These are phyloP conservation scores for Eutrema japonicum DNA, from an alignment of 345 rosid species.

Conservation along the genomic window DNA sequence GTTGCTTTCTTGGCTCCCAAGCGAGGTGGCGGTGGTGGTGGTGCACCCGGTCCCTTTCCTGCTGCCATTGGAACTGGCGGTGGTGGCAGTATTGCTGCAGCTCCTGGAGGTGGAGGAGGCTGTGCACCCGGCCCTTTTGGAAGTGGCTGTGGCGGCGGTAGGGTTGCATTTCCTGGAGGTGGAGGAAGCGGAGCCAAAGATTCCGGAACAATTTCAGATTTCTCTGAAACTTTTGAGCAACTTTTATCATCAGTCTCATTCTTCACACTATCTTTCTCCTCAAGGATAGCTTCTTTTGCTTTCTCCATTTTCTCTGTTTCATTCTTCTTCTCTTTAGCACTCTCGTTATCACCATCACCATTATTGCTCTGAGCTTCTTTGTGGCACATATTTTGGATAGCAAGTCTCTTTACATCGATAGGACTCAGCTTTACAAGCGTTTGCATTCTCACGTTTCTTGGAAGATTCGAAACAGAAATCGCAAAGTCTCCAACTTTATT, in stretches of 20 bases:
- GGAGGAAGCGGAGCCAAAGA: slow-evolving; percentile 41
- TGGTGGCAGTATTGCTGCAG: slow-evolving; percentile 8
- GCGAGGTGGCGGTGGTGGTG: slow-evolving; percentile 67
- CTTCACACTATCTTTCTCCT: background rate
- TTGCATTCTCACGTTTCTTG: slow-evolving; percentile 51
- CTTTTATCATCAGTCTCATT: slow-evolving; percentile 15
- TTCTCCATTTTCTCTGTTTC: slow-evolving; percentile 38
- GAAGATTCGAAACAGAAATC: slow-evolving; percentile 38
- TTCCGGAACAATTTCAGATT: background rate
- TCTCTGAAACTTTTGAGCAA: slow-evolving; percentile 14
- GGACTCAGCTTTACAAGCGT: slow-evolving; percentile 68
- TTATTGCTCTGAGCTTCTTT: slow-evolving; percentile 30
- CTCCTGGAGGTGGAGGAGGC: slow-evolving; percentile 14
- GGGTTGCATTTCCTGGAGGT: slow-evolving; percentile 1
- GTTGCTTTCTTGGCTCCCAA: slow-evolving; percentile 61
- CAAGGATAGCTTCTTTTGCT: slow-evolving; percentile 24
- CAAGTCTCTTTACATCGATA: slow-evolving; percentile 59
- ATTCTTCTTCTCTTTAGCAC: slow-evolving; percentile 36
- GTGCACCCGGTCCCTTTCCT: slow-evolving; percentile 47
- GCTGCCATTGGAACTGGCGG: slow-evolving; percentile 44
- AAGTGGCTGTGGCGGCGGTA: slow-evolving; percentile 39
- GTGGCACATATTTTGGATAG: slow-evolving; percentile 46
- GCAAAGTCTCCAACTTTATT: slow-evolving; percentile 33
- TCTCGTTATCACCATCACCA: slow-evolving; percentile 35
- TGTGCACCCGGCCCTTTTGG: slow-evolving; percentile 45